Conservation (phyloP, 2,329 filamentous ascomycete genomes). For the Phialophora verrucosa region DNA sequence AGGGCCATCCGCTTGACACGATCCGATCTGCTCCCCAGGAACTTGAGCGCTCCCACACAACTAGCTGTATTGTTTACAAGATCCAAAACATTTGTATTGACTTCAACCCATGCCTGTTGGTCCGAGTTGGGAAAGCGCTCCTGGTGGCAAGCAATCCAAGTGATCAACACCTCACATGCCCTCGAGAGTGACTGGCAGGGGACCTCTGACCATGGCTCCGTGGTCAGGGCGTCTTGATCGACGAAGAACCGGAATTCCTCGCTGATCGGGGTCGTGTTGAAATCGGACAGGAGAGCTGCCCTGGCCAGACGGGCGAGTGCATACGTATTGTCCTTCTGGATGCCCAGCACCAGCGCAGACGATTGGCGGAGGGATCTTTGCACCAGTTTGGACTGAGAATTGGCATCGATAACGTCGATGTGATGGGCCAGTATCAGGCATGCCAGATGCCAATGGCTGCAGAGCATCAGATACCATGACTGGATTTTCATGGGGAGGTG, state of each 20-base stretch:
- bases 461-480: conserved; percentile 24
- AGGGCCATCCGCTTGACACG: background rate
- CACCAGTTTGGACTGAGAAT: conserved; percentile 15
- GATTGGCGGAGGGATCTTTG: conserved; percentile 22
- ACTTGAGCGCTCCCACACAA: background rate
- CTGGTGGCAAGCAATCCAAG: conserved; percentile 20
- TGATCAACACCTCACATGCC: conserved; percentile 16
- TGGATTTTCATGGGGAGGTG: conserved; percentile 21
- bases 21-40: background rate
- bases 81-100: conserved; percentile 9
- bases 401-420: conserved; percentile 21
- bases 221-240: conserved; percentile 19
- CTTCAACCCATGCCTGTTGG: conserved; percentile 15
- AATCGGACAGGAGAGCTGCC: background rate
- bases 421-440: conserved; percentile 23
- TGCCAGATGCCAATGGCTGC: conserved; percentile 22
- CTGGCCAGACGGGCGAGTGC: conserved; percentile 11
- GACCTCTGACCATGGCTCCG: conserved; percentile 24
- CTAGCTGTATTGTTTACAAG: background rate
- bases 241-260: conserved; percentile 22
- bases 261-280: conserved; percentile 8
- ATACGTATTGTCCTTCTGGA: conserved; percentile 21
- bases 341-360: conserved; percentile 17
- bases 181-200: conserved; percentile 19
- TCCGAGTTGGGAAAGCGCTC: conserved; percentile 18